Evolutionary conservation across 1,284 basidiomycete genomes (phyloP), one percentile per base, ranked within the genome.

Genomic region (Ustilago esculenta): DNA sequence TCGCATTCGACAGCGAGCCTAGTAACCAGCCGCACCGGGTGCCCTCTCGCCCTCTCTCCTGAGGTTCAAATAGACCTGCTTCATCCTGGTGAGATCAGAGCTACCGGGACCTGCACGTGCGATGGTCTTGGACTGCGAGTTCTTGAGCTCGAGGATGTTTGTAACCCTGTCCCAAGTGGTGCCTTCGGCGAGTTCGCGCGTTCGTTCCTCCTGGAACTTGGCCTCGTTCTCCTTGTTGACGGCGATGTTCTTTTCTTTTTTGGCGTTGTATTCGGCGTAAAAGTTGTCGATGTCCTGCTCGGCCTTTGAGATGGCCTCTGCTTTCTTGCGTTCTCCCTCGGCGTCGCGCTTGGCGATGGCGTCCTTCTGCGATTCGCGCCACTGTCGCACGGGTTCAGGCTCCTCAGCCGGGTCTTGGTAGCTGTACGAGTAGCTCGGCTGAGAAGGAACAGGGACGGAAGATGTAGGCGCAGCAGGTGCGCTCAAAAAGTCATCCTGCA

Each of bases 141-240:
- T 97, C 83, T 97, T 89, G 37, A 98, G 86, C 69, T 94, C 92
- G 58, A 98, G 84, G 50, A 90, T 84, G 43, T 90, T 90, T 79
- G 90, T 90, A 79, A 98, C 94, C 24, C 95, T 89, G 74, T 93
- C 89, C 96, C 96, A 98, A 6, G 94, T 94, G 18, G 95, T 97
- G 30, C 95, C 96, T 60, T 88, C 86, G 0, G 92, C 90, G 52
- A 98, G 87, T 20, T 90, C 88, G 48, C 90, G 89, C 21, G 88
- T 87, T 58, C 94, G 85, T 39, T 86, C 84, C 25, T 89, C 86
- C 36, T 92, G 81, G 85, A 92, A 97, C 56, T 89, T 88, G 33
- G 88, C 88, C 83, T 98, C 96, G 72, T 89, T 86, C 82, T 97
- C 91, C 85, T 98, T 98, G 87, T 98, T 99, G 83, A 94, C 89